These are phyloP conservation scores for Xylaria cubensis DNA, from an alignment of 495 filamentous ascomycete species.

Conservation along the genomic window DNA sequence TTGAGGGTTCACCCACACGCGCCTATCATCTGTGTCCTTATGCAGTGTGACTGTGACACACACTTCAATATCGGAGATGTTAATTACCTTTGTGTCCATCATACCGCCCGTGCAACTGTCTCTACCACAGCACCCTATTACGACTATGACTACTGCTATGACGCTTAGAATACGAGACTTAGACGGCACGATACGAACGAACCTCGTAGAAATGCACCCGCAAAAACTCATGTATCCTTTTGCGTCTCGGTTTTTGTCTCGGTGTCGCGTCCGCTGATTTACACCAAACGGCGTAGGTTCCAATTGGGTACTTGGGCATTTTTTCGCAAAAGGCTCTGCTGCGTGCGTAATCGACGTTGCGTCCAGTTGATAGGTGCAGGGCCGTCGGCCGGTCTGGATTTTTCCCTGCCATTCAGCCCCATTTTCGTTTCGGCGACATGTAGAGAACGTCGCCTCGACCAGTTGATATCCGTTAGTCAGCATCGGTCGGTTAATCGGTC, in stretches of 20 bases:
- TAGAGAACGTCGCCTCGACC: neutral
- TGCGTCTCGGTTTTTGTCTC: neutral
- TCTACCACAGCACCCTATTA: neutral
- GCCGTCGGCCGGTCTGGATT: constrained; percentile 24
- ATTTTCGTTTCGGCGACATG: neutral
- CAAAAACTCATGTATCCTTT: neutral
- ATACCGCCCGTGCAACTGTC: neutral
- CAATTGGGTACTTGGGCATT: constrained; percentile 2
- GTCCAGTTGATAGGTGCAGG: constrained; percentile 8
- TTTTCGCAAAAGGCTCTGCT: neutral
- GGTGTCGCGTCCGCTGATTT: neutral
- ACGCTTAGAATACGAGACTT: neutral
- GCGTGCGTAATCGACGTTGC: neutral
- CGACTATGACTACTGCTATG: neutral
- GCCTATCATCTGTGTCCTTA: constrained; percentile 1
- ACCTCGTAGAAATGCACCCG: neutral
- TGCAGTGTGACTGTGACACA: constrained; percentile 21
- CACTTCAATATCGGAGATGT: constrained; percentile 6
- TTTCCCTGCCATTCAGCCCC: constrained; percentile 12
- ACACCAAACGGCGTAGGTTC: neutral
- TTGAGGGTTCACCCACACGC: neutral
- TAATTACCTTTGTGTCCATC: neutral
- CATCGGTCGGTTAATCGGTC: neutral
- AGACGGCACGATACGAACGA: neutral
- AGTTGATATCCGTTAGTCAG: neutral